A percentile compares a stretch with the other conserved stretches of the same genome.
These are phyloP conservation scores for Solanum gracilifrons DNA, from an alignment of 257 asterid genomes.

Conservation along the genomic window DNA sequence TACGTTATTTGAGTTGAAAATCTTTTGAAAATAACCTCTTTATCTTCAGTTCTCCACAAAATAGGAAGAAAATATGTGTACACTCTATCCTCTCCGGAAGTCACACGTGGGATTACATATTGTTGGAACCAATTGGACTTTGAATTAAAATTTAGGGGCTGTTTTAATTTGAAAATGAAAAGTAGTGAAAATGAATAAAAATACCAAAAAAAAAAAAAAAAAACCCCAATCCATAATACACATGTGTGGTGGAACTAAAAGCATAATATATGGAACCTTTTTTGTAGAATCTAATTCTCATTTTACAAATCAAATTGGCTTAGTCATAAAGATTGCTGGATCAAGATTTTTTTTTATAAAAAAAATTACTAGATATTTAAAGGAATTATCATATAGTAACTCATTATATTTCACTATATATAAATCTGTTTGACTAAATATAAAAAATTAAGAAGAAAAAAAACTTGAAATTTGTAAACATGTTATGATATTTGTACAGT, in stretches of 20 bases:
- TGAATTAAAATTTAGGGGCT: neutral
- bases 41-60: neutral
- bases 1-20: fast-evolving
- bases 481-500: neutral
- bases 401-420: neutral
- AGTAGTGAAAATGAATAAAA: neutral
- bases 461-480: neutral
- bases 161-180: neutral
- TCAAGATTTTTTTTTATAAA: neutral
- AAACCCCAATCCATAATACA: neutral
- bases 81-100: neutral
- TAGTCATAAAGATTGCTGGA: neutral
- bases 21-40: no score
- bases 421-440: neutral
- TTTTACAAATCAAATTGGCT: neutral
- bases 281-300: neutral
- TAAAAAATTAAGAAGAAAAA: neutral
- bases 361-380: neutral
- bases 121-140: neutral
- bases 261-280: neutral
- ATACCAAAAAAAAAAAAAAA: neutral
- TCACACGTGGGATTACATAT: no score
- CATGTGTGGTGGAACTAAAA: neutral
- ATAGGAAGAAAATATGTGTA: no score
- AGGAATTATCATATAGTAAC: neutral